Base-by-base conservation (phyloP, 2,329 filamentous ascomycete species). In the Fusarium luffae region DNA sequence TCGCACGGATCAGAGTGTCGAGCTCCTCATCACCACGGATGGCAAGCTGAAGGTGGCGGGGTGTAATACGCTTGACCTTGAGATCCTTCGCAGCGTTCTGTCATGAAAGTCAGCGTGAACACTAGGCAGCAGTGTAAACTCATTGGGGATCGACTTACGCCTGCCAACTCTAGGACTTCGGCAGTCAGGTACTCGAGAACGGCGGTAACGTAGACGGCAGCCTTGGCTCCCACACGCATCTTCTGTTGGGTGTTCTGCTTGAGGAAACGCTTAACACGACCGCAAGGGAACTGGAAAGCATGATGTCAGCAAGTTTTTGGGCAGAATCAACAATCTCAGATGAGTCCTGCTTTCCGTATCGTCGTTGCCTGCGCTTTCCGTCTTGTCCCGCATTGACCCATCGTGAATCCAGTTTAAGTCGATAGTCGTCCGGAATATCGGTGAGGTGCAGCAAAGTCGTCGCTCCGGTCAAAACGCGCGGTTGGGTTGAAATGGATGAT, bases 181-280 rank as follows among this genome's bases (percentile, higher is more conserved):
- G 95, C 95, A 66, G 96, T 98, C 74, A 99, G 86, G 81, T 99
- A 99, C 85, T 99, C 96, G 71, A 99, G 92, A 60, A 99, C 96
- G 44, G 96, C 96, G 51, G 96, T 98, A 69, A 98, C 93, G 81
- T 99, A 99, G 77, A 99, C 96, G 73, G 96, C 94, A 71, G 96
- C 96, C 87, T 98, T 98, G 79, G 95, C 96, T 77, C 96, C 96
- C 74, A 99, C 97, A 83, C 96, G 95, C 93, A 98, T 98, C 88
- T 98, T 98, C 85, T 98, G 97, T 81, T 98, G 96, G 51, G 96
- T 98, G 85, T 98, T 98, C 83, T 93, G 94, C 89, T 98, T 98
- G 80, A 99, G 88, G 86, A 98, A 98, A 85, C 96, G 94, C 92
- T 99, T 99, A 84, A 99, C 96, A 91, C 96, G 96, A 84, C 96